Percentiles rank a stretch among this genome's conserved stretches.
Evolutionary conservation across 2,329 filamentous ascomycete genomes (phyloP).

Genomic region (Alternaria sp.): DNA sequence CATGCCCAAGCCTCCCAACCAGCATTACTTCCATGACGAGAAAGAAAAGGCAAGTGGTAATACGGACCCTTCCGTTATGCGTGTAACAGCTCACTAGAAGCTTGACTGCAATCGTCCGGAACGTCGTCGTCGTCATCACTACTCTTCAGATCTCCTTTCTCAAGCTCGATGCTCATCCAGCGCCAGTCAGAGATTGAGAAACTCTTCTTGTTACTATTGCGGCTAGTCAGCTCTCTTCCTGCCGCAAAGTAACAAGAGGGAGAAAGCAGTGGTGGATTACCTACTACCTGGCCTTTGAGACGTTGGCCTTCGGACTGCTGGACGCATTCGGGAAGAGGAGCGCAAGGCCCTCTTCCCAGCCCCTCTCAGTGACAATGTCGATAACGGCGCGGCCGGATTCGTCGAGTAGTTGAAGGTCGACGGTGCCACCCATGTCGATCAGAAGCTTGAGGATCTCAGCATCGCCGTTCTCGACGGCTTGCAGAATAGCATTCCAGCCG

Average conservation of each 20-base stretch:
- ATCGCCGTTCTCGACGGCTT: conserved; percentile 46
- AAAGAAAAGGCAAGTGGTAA: neutral
- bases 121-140: conserved; percentile 8
- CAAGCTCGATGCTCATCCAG: conserved; percentile 13
- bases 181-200: conserved; percentile 19
- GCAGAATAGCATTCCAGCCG: conserved; percentile 45
- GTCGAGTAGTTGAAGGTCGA: conserved; percentile 39
- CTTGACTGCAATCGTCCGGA: conserved; percentile 14
- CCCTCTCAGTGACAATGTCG: conserved; percentile 44
- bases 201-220: conserved; percentile 8
- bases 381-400: conserved; percentile 39
- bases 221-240: conserved; percentile 3
- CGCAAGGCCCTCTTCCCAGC: conserved; percentile 45
- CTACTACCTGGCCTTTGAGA: conserved; percentile 30
- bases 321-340: conserved; percentile 39
- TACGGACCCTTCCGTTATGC: neutral
- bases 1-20: neutral
- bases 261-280: conserved; percentile 21
- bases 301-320: neutral
- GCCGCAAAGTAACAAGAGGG: neutral
- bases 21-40: neutral
- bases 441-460: conserved; percentile 41
- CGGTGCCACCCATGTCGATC: conserved; percentile 43
- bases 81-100: conserved; percentile 9
- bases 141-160: conserved; percentile 1